Percentiles rank a stretch among this genome's conserved stretches.
These are phyloP conservation scores for Pestalotiopsis sp. DNA, from an alignment of 2,329 filamentous ascomycete species.

Conservation along the genomic window DNA sequence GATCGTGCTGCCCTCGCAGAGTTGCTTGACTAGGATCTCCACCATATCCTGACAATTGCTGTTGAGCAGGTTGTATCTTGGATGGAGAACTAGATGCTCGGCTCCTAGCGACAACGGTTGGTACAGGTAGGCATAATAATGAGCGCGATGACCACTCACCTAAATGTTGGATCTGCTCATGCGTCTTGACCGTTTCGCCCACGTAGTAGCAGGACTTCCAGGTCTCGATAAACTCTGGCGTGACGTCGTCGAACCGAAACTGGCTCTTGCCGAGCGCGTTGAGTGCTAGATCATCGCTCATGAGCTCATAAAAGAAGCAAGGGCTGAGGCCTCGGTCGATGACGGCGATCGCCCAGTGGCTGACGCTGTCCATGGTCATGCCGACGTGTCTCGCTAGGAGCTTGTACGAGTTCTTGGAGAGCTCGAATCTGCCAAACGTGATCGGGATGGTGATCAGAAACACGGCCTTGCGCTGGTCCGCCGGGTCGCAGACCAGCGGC, in stretches of 20 bases:
- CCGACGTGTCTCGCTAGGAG: slow-evolving; percentile 30
- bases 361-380: slow-evolving; percentile 31
- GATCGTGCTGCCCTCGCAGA: slow-evolving; percentile 33
- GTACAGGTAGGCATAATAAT: neutral
- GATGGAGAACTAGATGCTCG: slow-evolving; percentile 29
- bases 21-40: slow-evolving; percentile 30
- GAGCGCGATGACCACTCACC: slow-evolving; percentile 20
- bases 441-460: slow-evolving; percentile 31
- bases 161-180: slow-evolving; percentile 30
- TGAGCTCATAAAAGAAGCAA: slow-evolving; percentile 32
- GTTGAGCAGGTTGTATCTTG: slow-evolving; percentile 31
- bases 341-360: slow-evolving; percentile 31
- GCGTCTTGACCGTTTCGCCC: slow-evolving; percentile 33
- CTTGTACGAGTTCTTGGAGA: slow-evolving; percentile 27
- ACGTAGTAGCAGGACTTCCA: slow-evolving; percentile 35
- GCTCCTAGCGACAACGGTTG: slow-evolving; percentile 18
- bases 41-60: slow-evolving; percentile 36
- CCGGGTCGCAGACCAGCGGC: slow-evolving; percentile 21
- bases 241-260: slow-evolving; percentile 32
- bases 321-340: slow-evolving; percentile 25
- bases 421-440: slow-evolving; percentile 29
- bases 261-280: slow-evolving; percentile 29
- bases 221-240: slow-evolving; percentile 26
- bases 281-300: slow-evolving; percentile 32
- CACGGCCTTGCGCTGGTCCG: slow-evolving; percentile 24